These are phyloP conservation scores for Saururus chinensis DNA, from an alignment of 164 flowering plant species.

Conservation along the genomic window DNA sequence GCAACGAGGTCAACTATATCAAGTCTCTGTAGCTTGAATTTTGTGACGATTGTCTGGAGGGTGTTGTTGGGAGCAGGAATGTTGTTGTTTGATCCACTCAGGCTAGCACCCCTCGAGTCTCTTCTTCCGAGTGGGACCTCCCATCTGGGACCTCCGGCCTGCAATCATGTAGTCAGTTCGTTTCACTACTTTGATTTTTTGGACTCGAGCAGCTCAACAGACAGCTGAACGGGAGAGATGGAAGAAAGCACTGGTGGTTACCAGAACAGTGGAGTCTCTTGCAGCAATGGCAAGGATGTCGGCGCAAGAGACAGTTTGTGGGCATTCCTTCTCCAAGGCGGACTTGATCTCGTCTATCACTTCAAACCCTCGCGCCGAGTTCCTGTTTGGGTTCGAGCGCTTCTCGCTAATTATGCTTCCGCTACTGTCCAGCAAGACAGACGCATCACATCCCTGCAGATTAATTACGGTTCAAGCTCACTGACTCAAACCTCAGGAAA, in stretches of 20 bases:
- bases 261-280: conserved; percentile 84
- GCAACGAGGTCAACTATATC: no score
- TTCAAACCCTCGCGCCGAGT: conserved; percentile 79
- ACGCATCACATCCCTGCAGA: conserved; percentile 86
- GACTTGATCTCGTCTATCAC: conserved; percentile 74
- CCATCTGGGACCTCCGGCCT: conserved; percentile 80
- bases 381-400: conserved; percentile 52
- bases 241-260: conserved; percentile 12
- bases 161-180: no score
- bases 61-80: no score
- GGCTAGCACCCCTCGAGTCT: conserved; percentile 62
- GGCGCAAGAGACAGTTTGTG: conserved; percentile 88
- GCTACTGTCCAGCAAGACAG: conserved; percentile 60
- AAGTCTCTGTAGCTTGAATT: no score
- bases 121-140: conserved; percentile 30
- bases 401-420: conserved; percentile 64
- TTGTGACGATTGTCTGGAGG: no score
- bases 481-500: no score
- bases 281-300: conserved; percentile 80
- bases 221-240: no score
- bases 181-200: no score
- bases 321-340: conserved; percentile 80
- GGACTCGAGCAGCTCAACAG: no score
- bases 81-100: conserved; percentile 33
- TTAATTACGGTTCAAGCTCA: no score